Evolutionary conservation across 2,329 filamentous ascomycete genomes (phyloP), one percentile per base, ranked within the genome.

Genomic region (Tolypocladium capitatum): DNA sequence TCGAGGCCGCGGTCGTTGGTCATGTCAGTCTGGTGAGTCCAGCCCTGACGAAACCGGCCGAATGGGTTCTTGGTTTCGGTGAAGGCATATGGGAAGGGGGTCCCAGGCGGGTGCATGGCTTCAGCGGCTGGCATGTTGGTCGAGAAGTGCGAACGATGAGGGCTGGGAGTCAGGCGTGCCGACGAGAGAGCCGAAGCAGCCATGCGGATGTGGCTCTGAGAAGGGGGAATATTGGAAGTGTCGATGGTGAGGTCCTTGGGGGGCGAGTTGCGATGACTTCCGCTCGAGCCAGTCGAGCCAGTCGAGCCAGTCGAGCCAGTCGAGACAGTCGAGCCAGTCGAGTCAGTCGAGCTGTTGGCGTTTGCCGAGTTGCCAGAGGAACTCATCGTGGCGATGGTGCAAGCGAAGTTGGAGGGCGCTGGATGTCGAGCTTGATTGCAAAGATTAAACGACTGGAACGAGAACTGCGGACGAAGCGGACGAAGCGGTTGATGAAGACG

Each of bases 131-230:
- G 28, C 38, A 42, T 24, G 36, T 27, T 30, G 38, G 27, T 42
- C 16, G 24, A 42, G 24, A 18, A 30, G 38, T 9, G 43, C 10
- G 43, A 34, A 27, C 47, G 45, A 21, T 45, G 43, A 24, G 47
- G 43, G 20, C 47, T 48, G 2, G 47, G 47, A 28, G 47, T 48
- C 43, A 42, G 31, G 18, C 42, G 43, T 18, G 34, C 43, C 9
- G 47, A 45, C 28, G 24, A 35, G 3, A 6, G 16, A 21, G 20
- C 30, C 2, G 45, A 33, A 28, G 21, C 28, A 21, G n/a, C 20
- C 10, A n/a, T 5, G n/a, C 30, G 13, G 7, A 8, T n/a, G 7
- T 28, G 30, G 14, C 11, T 21, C 18, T n/a, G 30, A 5, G 7
- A 2, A 6, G 5, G 14, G 11, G 36, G 6, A 14, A 18, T 3